Percentiles rank a stretch among this genome's conserved stretches.
These are phyloP conservation scores for Furcasterigmium furcatum DNA, from an alignment of 2,329 filamentous ascomycete species.

Conservation along the genomic window DNA sequence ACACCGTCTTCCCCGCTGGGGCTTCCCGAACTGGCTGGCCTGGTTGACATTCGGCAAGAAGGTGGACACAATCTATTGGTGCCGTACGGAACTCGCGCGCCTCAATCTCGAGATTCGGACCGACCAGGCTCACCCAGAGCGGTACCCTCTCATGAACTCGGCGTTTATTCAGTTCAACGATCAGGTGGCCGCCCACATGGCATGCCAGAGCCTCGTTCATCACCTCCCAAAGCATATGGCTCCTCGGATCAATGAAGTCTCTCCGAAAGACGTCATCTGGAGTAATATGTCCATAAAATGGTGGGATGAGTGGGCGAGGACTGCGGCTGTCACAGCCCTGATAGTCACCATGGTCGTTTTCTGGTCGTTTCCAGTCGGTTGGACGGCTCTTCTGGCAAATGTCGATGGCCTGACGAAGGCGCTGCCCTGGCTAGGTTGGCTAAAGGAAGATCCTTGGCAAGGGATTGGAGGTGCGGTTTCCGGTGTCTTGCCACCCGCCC, in stretches of 20 bases:
- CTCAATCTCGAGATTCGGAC: slow-evolving; percentile 89
- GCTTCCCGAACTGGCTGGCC: slow-evolving; percentile 66
- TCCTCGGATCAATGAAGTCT: slow-evolving; percentile 88
- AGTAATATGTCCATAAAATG: slow-evolving; percentile 94
- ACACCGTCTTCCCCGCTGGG: slow-evolving; percentile 66
- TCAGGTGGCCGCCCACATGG: slow-evolving; percentile 97
- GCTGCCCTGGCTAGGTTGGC: slow-evolving; percentile 68
- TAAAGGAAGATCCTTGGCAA: slow-evolving; percentile 58
- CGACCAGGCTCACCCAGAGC: slow-evolving; percentile 81
- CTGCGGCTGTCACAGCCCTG: slow-evolving; percentile 59
- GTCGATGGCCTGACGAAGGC: slow-evolving; percentile 65
- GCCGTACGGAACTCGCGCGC: slow-evolving; percentile 78
- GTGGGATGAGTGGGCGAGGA: slow-evolving; percentile 85
- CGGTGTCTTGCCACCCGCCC: slow-evolving; percentile 78
- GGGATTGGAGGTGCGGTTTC: slow-evolving; percentile 65
- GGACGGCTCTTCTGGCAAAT: slow-evolving; percentile 80
- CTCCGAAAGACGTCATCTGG: slow-evolving; percentile 90
- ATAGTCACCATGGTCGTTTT: slow-evolving; percentile 77
- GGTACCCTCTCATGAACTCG: slow-evolving; percentile 89
- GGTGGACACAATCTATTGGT: slow-evolving; percentile 92
- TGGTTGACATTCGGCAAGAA: slow-evolving; percentile 74
- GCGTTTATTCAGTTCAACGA: slow-evolving; percentile 99
- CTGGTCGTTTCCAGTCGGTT: slow-evolving; percentile 88
- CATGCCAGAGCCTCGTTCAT: slow-evolving; percentile 86
- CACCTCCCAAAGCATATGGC: slow-evolving; percentile 93